Evolutionary conservation across 257 asterid species (phyloP), one percentile per base, ranked within the genome.

Genomic region (Solanum dulcamara): DNA sequence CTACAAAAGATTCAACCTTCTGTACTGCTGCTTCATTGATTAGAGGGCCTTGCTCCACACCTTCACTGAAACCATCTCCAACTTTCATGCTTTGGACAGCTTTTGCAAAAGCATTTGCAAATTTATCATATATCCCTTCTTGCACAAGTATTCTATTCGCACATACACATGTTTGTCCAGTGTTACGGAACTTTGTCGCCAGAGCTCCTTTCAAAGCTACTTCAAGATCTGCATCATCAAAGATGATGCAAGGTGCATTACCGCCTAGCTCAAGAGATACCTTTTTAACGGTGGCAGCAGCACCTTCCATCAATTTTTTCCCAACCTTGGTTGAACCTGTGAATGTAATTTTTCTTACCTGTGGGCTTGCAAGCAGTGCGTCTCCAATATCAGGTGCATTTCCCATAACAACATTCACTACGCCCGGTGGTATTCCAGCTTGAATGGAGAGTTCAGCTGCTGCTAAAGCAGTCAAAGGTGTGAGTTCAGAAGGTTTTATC

Each of bases 371-470:
- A 68, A 94, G 89, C 91, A 97, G 85, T 87, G 99, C 92, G 7
- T 97, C 93, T 81, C 99, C 99, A 84, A 97, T 97, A 59, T 91
- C 97, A 86, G 93, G 22, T 74, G 99, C 99, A 87, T 91, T 92
- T 89, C 99, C 99, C 98, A 97, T 92, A 55, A 97, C 97, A 71
- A 97, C 95, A 92, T 94, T 97, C 83, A 97, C 85, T 68, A 91
- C 99, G 53, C 99, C 99, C 88, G 94, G 98, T 38, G 99, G 99
- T 89, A 97, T 95, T 88, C 99, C 99, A 86, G 99, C 98, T 93
- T 95, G 96, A 88, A 97, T 85, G 86, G 99, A 91, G 84, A 95
- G 99, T 85, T 97, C 98, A 80, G 98, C 99, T 42, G 98, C 98
- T 30, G 99, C 99, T 86, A 97, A 89, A 89, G 99, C 98, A 80